phyloP scores from a whole-genome alignment of 306 rosid genomes.

The Rosa multiflora region DNA sequence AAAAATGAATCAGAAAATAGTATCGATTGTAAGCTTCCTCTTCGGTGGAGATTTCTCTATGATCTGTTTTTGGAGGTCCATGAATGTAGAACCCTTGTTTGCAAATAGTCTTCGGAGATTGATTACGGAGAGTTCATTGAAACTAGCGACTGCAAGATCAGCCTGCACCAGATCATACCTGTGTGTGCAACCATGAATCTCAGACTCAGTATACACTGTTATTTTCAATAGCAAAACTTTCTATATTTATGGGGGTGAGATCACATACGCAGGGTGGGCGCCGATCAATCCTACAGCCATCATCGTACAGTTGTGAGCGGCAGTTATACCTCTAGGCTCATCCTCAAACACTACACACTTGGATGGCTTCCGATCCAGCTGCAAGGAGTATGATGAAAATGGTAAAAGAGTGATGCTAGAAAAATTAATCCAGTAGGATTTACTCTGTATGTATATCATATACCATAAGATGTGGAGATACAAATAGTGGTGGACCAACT shows the following conservation, averaged over 20 bases:
- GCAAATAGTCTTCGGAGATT: constrained; percentile 93
- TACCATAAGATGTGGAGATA: neutral
- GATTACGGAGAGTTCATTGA: constrained; percentile 89
- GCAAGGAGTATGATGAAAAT: constrained; percentile 30
- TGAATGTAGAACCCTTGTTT: constrained; percentile 81
- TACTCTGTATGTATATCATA: neutral
- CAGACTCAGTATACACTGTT: neutral
- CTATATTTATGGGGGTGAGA: neutral
- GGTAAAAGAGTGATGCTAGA: constrained; percentile 21
- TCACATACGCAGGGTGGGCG: constrained; percentile 81
- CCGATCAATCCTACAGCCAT: constrained; percentile 95
- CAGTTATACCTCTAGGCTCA: constrained; percentile 94
- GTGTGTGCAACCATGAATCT: constrained; percentile 35
- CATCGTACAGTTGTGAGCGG: constrained; percentile 98
- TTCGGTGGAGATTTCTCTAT: constrained; percentile 75
- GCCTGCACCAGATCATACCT: constrained; percentile 92
- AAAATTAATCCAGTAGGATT: neutral
- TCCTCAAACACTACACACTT: constrained; percentile 97
- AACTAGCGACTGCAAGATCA: constrained; percentile 95
- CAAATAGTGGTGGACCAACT: neutral
- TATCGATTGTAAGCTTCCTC: constrained; percentile 78
- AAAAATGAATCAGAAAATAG: constrained; percentile 58
- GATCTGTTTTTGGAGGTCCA: constrained; percentile 84
- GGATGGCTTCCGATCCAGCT: constrained; percentile 95
- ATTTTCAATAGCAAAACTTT: neutral